Percentiles rank a stretch among this genome's conserved stretches.
Conservation (phyloP, 2,329 filamentous ascomycete genomes). For the Pseudopyricularia cyperi region DNA sequence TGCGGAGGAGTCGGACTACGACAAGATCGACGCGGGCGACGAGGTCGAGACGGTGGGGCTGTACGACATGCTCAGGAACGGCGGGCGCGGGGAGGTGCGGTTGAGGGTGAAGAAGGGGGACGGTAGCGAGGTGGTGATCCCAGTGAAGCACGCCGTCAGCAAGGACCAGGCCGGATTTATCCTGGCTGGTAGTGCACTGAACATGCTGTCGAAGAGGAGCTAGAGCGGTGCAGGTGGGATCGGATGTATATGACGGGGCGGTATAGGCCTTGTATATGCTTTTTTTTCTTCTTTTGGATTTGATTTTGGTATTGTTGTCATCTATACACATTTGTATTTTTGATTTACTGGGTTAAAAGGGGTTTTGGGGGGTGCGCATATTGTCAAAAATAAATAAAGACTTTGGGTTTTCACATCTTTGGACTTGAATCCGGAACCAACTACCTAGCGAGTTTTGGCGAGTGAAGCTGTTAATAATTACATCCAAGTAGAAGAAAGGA, state of each 20-base stretch:
- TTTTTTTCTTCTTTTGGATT: neutral
- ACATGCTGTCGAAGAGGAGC: constrained; percentile 58
- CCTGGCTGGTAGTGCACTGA: constrained; percentile 84
- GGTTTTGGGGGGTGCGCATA: too few relatives aligned
- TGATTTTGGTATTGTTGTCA: too few relatives aligned
- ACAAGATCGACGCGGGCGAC: constrained; percentile 71
- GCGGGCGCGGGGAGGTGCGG: constrained; percentile 65
- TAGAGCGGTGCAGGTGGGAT: neutral
- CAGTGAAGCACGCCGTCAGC: constrained; percentile 78
- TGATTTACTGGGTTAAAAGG: too few relatives aligned
- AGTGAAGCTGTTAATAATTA: too few relatives aligned
- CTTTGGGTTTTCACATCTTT: too few relatives aligned
- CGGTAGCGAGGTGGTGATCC: constrained; percentile 55
- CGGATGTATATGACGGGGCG: neutral
- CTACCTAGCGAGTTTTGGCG: too few relatives aligned
- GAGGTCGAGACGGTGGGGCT: constrained; percentile 71
- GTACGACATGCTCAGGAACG: constrained; percentile 64
- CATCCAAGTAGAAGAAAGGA: too few relatives aligned
- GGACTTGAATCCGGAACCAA: too few relatives aligned
- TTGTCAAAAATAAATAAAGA: too few relatives aligned
- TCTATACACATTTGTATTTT: too few relatives aligned
- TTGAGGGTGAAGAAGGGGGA: constrained; percentile 50
- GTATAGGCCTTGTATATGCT: neutral
- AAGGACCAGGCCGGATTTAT: constrained; percentile 88
- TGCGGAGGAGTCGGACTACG: constrained; percentile 77